These are phyloP conservation scores for Tephrocybe sp. DNA, from an alignment of 768 basidiomycete genomes.

Conservation along the genomic window DNA sequence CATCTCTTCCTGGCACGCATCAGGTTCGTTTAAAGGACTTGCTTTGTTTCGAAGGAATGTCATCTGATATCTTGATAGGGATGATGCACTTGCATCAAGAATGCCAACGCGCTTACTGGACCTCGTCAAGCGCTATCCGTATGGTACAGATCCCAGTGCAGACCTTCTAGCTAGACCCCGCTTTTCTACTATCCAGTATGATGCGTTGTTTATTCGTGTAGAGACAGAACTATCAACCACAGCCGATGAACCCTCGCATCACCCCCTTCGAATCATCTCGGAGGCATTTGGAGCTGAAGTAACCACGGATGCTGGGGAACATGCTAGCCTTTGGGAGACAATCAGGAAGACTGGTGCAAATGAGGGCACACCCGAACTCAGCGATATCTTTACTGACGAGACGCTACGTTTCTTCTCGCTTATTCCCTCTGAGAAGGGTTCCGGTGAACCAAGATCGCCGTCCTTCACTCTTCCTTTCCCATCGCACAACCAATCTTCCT, in stretches of 20 bases:
- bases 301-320: slow-evolving; percentile 30
- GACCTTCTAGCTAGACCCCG: slow-evolving; percentile 59
- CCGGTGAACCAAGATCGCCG: slow-evolving; percentile 29
- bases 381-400: slow-evolving; percentile 66
- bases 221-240: slow-evolving; percentile 47
- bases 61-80: slow-evolving; percentile 33
- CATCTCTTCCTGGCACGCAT: slow-evolving; percentile 74
- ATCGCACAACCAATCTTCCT: slow-evolving; percentile 30
- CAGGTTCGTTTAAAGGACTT: slow-evolving; percentile 40
- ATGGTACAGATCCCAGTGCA: slow-evolving; percentile 33
- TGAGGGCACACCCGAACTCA: slow-evolving; percentile 31
- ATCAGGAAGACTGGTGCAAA: slow-evolving; percentile 43
- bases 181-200: slow-evolving; percentile 62
- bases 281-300: slow-evolving; percentile 53
- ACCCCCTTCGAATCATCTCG: slow-evolving; percentile 57
- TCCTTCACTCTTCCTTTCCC: slow-evolving; percentile 27
- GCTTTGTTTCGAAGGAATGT: neutral
- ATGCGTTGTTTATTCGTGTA: slow-evolving; percentile 66
- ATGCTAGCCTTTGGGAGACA: slow-evolving; percentile 48
- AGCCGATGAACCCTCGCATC: slow-evolving; percentile 38
- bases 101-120: slow-evolving; percentile 72
- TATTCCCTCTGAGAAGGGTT: slow-evolving; percentile 39
- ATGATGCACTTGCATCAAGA: slow-evolving; percentile 50
- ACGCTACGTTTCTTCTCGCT: slow-evolving; percentile 54
- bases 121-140: slow-evolving; percentile 70